A percentile compares a stretch with the other conserved stretches of the same genome.
These are phyloP conservation scores for Sporobolus alterniflorus DNA, from an alignment of 202 grass and related monocot genomes.

Conservation along the genomic window DNA sequence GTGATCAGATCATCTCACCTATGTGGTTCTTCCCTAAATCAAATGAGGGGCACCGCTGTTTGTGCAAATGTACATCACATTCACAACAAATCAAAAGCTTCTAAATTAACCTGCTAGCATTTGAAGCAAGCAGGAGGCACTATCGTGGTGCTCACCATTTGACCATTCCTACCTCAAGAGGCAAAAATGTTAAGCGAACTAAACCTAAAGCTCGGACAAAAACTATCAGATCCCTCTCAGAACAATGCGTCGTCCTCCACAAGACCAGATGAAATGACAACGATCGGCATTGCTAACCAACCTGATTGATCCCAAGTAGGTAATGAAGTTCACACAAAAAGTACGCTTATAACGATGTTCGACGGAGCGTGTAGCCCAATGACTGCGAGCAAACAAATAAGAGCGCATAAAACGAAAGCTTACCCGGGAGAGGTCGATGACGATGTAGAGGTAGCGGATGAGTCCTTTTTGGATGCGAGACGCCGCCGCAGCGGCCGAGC, in stretches of 20 bases:
- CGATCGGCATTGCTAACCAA: slow-evolving; percentile 10
- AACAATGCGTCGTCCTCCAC: background rate
- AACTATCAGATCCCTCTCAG: background rate
- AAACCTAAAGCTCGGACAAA: background rate
- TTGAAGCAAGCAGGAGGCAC: background rate
- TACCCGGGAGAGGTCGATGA: slow-evolving; percentile 93
- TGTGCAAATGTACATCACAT: background rate
- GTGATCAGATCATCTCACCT: background rate
- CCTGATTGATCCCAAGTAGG: slow-evolving; percentile 7
- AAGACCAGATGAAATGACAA: background rate
- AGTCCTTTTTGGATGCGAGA: slow-evolving; percentile 94
- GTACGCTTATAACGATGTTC: background rate
- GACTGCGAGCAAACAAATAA: background rate
- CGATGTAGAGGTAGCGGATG: slow-evolving; percentile 93
- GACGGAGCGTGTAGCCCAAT: background rate
- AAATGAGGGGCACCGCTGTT: background rate
- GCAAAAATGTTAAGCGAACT: background rate
- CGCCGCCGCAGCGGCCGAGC: slow-evolving; percentile 45
- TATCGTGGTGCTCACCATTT: slow-evolving; percentile 3
- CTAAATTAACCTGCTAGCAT: background rate
- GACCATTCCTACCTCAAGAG: background rate
- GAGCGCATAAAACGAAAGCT: background rate
- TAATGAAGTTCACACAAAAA: background rate
- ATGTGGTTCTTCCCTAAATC: background rate
- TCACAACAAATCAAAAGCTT: background rate